Conservation (phyloP, 2,329 filamentous ascomycete genomes). For the Colletotrichum simmondsii region DNA sequence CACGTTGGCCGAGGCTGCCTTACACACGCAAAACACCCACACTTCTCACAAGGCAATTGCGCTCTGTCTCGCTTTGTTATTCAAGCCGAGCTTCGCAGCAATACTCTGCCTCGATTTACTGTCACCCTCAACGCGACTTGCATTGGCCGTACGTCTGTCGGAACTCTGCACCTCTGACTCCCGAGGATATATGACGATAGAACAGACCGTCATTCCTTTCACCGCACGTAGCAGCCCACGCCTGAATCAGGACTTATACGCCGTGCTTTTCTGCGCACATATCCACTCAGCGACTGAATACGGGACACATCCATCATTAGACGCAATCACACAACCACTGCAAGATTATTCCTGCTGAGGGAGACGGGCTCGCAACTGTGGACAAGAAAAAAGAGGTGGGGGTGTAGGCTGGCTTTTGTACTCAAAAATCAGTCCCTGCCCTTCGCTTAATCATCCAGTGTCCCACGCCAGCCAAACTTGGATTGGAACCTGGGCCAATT, state of each 20-base stretch:
- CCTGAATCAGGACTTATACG: conserved; percentile 6
- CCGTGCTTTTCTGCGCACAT: not conserved
- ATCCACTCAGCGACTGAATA: not conserved
- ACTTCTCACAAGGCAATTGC: not conserved
- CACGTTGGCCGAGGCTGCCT: conserved; percentile 24
- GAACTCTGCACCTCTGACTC: conserved; percentile 5
- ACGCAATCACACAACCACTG: not conserved
- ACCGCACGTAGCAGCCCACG: conserved; percentile 12
- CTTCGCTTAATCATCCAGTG: conserved; percentile 32
- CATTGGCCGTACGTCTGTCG: conserved; percentile 9
- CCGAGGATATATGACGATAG: conserved; percentile 17
- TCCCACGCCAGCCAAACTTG: conserved; percentile 17
- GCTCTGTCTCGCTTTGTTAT: conserved; percentile 8
- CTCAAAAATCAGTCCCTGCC: conserved; percentile 15
- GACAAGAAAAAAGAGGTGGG: not conserved
- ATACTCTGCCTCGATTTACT: conserved; percentile 14
- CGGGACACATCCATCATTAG: not conserved
- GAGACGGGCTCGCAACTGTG: not conserved
- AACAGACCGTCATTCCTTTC: conserved; percentile 1
- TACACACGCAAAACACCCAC: conserved; percentile 14
- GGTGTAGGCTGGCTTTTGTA: conserved; percentile 17
- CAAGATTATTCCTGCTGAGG: not conserved
- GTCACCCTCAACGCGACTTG: conserved; percentile 11
- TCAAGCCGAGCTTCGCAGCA: conserved; percentile 3
- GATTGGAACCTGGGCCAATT: not conserved